Evolutionary conservation across 345 rosid genomes (phyloP).

Genomic region (Alliaria petiolata): DNA sequence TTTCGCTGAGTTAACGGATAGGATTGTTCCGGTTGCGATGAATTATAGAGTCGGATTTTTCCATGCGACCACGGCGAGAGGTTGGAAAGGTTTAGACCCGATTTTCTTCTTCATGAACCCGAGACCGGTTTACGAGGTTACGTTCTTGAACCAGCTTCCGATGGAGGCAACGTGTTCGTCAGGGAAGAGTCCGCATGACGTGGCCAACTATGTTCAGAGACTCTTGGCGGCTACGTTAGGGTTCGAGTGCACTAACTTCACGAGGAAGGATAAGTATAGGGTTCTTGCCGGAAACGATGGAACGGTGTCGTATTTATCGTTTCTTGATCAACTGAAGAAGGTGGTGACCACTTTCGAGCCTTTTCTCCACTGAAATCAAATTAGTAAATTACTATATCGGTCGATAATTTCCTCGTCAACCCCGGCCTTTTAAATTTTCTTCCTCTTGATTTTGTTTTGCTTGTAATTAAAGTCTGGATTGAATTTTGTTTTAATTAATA

Average conservation of each 20-base stretch:
- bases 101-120: conserved; percentile 93
- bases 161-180: conserved; percentile 52
- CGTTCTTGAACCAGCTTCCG: conserved; percentile 66
- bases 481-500: conserved; percentile 1
- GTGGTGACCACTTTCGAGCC: conserved; percentile 64
- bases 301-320: conserved; percentile 49
- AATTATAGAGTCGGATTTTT: conserved; percentile 67
- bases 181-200: conserved; percentile 76
- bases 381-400: background rate
- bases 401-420: background rate
- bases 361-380: conserved; percentile 37
- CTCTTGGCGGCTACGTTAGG: conserved; percentile 62
- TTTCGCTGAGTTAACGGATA: conserved; percentile 66
- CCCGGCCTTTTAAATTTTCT: conserved; percentile 18
- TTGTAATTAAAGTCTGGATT: background rate
- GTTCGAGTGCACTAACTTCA: conserved; percentile 72
- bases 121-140: conserved; percentile 74
- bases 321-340: conserved; percentile 53
- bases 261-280: conserved; percentile 74
- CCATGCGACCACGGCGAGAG: conserved; percentile 82
- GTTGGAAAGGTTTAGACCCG: conserved; percentile 89
- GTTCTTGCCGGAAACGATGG: conserved; percentile 83
- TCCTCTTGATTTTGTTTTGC: background rate
- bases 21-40: conserved; percentile 82
- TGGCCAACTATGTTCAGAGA: conserved; percentile 79